phyloP scores from a whole-genome alignment of 768 basidiomycete species.

The Leccinum truebloodii region DNA sequence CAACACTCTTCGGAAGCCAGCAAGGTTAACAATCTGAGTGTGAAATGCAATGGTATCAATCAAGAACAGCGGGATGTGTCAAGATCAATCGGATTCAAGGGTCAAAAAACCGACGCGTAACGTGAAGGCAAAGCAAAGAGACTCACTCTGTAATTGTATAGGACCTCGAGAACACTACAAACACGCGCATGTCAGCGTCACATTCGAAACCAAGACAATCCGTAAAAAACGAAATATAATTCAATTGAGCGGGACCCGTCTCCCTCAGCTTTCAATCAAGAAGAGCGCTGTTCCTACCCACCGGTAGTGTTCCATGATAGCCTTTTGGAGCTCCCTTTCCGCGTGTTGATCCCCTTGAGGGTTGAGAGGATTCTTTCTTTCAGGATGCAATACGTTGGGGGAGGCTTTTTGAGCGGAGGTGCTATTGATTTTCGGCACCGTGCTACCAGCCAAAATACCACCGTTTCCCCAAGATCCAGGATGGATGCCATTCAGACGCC shows the following conservation, averaged over 20 bases:
- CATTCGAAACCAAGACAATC: not conserved
- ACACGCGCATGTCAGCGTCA: constrained; percentile 9
- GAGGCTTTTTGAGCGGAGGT: not conserved
- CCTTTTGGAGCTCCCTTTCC: constrained; percentile 80
- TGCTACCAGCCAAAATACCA: not conserved
- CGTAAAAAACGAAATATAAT: not conserved
- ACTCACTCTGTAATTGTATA: constrained; percentile 84
- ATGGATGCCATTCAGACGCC: not conserved
- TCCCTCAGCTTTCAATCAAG: not conserved
- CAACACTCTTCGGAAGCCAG: constrained; percentile 83
- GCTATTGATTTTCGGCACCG: not conserved
- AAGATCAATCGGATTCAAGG: not conserved
- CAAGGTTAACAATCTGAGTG: constrained; percentile 76
- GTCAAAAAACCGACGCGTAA: not conserved
- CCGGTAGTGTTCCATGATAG: constrained; percentile 82
- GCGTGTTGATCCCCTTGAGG: constrained; percentile 82
- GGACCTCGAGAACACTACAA: constrained; percentile 63
- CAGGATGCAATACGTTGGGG: not conserved
- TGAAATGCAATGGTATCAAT: not conserved
- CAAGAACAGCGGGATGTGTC: not conserved
- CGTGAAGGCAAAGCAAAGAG: not conserved
- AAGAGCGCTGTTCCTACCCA: constrained; percentile 22
- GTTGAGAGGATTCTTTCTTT: constrained; percentile 38
- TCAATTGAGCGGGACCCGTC: not conserved
- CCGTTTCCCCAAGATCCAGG: not conserved